Evolutionary conservation across 495 filamentous ascomycete genomes (phyloP).

Genomic region (Lepraria neglecta): DNA sequence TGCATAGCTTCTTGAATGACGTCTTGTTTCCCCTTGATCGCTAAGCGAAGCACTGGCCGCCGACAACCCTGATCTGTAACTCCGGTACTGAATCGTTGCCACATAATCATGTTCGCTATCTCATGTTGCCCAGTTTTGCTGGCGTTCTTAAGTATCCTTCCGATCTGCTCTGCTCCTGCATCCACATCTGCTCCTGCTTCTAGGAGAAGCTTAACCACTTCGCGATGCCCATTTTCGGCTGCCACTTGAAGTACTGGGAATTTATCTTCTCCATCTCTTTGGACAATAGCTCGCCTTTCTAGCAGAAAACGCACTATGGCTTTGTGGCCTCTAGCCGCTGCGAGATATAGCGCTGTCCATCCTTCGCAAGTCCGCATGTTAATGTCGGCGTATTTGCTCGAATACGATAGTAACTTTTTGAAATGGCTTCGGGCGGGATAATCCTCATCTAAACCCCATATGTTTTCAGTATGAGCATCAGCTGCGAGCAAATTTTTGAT

Average conservation of each 20-base stretch:
- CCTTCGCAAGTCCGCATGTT: conserved; percentile 6
- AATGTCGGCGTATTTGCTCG: conserved; percentile 3
- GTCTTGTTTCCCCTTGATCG: not conserved
- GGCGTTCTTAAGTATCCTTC: not conserved
- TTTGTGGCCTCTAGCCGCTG: not conserved
- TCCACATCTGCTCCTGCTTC: not conserved
- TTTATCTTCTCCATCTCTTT: not conserved
- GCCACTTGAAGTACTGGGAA: not conserved
- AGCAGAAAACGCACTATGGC: not conserved
- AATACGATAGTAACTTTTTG: not conserved
- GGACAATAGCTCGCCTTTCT: not conserved
- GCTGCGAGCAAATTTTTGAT: not conserved
- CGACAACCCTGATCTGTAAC: not conserved
- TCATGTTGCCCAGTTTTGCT: not conserved
- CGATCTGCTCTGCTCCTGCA: not conserved
- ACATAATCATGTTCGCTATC: not conserved
- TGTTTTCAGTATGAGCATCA: not conserved
- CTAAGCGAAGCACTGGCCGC: conserved; percentile 3
- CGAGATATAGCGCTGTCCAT: not conserved
- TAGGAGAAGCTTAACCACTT: conserved; percentile 8
- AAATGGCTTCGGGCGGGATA: not conserved
- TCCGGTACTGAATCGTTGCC: conserved; percentile 4
- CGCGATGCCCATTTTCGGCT: conserved; percentile 1
- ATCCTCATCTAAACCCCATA: not conserved
- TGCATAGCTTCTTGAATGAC: not conserved